Evolutionary conservation across 2,329 filamentous ascomycete species (phyloP).

Genomic region (Exophiala xenobiotica): DNA sequence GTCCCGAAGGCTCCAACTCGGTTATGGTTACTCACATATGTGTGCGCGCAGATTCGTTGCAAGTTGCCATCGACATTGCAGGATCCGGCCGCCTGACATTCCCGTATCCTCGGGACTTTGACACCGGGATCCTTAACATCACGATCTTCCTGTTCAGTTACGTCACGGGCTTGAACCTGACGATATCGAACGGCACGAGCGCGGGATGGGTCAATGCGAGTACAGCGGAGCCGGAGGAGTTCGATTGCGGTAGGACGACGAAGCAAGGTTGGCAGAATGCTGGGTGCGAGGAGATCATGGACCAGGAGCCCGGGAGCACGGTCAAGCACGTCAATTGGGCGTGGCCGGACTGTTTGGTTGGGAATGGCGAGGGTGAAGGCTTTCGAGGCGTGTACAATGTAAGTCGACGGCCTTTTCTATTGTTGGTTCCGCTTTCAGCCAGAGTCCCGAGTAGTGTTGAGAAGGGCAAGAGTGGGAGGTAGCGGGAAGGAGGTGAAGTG

Average conservation of each 20-base stretch:
- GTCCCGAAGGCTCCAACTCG: not conserved
- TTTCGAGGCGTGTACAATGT: slow-evolving; percentile 16
- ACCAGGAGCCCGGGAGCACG: slow-evolving; percentile 63
- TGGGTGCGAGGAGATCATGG: slow-evolving; percentile 62
- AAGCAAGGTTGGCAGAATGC: slow-evolving; percentile 40
- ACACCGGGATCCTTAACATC: slow-evolving; percentile 62
- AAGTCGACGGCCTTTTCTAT: not conserved
- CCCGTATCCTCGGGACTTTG: slow-evolving; percentile 50
- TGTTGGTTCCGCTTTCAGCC: not conserved
- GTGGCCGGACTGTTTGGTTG: slow-evolving; percentile 68
- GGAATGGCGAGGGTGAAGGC: slow-evolving; percentile 48
- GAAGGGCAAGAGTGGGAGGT: too few species aligned
- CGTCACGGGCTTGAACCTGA: slow-evolving; percentile 64
- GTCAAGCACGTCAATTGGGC: slow-evolving; percentile 73
- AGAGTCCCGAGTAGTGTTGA: not conserved
- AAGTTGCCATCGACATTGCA: slow-evolving; percentile 66
- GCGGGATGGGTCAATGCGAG: slow-evolving; percentile 29
- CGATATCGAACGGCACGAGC: slow-evolving; percentile 63
- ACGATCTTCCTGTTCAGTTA: slow-evolving; percentile 68
- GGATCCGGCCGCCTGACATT: slow-evolving; percentile 64
- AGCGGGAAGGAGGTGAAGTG: too few species aligned
- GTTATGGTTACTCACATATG: not conserved
- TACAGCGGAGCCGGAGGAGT: slow-evolving; percentile 9
- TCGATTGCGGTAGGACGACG: slow-evolving; percentile 36
- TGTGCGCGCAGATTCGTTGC: slow-evolving; percentile 47